These are phyloP conservation scores for Chloranthus sessilifolius DNA, from an alignment of 164 flowering plant species.

Conservation along the genomic window DNA sequence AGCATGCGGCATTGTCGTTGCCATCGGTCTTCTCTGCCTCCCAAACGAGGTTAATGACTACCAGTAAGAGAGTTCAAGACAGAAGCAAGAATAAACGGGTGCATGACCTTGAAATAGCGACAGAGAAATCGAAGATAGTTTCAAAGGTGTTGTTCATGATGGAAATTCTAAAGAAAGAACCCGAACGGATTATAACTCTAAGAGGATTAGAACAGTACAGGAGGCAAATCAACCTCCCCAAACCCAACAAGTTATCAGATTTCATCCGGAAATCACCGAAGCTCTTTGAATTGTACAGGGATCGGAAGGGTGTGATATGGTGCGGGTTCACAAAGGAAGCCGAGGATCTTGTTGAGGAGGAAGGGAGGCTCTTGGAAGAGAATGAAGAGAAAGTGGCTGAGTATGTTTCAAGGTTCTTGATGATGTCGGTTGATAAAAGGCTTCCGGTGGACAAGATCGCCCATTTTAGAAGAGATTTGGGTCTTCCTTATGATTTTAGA, in stretches of 20 bases:
- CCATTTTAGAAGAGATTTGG: constrained; percentile 84
- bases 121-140: constrained; percentile 59
- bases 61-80: constrained; percentile 70
- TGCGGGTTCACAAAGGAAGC: constrained; percentile 77
- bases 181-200: constrained; percentile 58
- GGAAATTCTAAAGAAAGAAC: constrained; percentile 60
- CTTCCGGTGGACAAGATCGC: constrained; percentile 67
- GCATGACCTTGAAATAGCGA: constrained; percentile 65
- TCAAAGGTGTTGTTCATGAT: constrained; percentile 55
- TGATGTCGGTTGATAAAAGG: constrained; percentile 79
- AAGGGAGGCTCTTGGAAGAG: constrained; percentile 40
- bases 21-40: neutral
- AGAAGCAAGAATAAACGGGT: constrained; percentile 67
- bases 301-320: constrained; percentile 58
- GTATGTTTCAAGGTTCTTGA: constrained; percentile 65
- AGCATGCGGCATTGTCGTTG: neutral
- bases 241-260: constrained; percentile 64
- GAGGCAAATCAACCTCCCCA: constrained; percentile 61
- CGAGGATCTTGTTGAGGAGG: constrained; percentile 68
- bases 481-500: constrained; percentile 75
- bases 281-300: constrained; percentile 77
- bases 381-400: constrained; percentile 59
- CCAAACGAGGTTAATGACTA: constrained; percentile 55
- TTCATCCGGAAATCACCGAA: constrained; percentile 74
- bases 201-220: constrained; percentile 52